Conservation (phyloP, 2,329 filamentous ascomycete species). For the Ustulina deusta region DNA sequence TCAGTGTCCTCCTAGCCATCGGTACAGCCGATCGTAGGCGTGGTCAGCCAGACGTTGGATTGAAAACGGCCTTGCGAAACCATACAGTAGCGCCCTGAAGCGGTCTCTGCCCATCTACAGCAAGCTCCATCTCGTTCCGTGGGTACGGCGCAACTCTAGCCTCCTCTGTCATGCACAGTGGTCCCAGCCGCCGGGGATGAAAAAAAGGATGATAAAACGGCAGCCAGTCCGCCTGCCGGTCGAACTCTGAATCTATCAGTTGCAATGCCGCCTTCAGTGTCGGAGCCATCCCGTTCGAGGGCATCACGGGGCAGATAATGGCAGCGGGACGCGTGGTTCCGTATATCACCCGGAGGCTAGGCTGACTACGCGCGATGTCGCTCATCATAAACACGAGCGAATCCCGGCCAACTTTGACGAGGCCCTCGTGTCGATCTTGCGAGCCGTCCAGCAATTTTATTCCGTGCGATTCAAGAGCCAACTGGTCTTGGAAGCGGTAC, state of each 20-base stretch:
- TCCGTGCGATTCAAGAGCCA: not conserved
- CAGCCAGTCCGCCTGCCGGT: not conserved
- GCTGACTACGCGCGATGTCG: too few relatives aligned
- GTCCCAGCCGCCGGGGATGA: too few relatives aligned
- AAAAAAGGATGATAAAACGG: not conserved
- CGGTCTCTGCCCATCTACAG: not conserved
- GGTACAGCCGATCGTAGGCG: too few relatives aligned
- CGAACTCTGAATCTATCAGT: not conserved
- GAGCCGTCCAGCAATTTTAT: not conserved
- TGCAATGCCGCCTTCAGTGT: too few relatives aligned
- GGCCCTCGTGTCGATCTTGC: not conserved
- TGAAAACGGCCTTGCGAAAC: not conserved
- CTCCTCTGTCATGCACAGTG: too few relatives aligned
- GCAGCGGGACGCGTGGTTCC: not conserved
- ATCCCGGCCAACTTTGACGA: not conserved
- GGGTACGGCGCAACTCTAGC: too few relatives aligned
- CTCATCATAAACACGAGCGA: not conserved
- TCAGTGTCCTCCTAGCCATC: not conserved
- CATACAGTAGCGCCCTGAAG: not conserved
- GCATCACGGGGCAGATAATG: not conserved
- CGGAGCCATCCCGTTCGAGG: too few relatives aligned
- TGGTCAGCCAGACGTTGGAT: not conserved
- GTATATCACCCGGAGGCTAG: not conserved
- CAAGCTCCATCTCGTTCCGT: too few relatives aligned
- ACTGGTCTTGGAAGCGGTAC: not conserved